These are phyloP conservation scores for Backusella luteola DNA, from an alignment of 192 early-diverging fungal genomes.

Conservation along the genomic window DNA sequence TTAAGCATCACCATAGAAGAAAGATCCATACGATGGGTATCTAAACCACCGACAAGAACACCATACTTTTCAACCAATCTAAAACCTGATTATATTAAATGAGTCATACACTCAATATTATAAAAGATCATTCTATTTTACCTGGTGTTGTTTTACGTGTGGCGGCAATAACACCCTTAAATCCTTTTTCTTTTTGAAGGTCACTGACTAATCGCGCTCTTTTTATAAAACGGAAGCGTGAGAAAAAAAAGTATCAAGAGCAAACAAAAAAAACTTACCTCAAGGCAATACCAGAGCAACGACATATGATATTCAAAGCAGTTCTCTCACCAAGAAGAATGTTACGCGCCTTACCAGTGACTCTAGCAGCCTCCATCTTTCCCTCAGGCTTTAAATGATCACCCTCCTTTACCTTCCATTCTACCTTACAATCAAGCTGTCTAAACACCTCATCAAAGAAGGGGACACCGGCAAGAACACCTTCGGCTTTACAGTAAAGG, in stretches of 20 bases:
- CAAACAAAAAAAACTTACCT: constrained; percentile 38
- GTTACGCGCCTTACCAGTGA: constrained; percentile 78
- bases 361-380: constrained; percentile 68
- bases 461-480: constrained; percentile 90
- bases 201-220: constrained; percentile 55
- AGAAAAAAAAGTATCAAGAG: background rate
- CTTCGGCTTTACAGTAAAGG: constrained; percentile 85
- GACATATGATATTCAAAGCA: constrained; percentile 91
- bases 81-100: constrained; percentile 62
- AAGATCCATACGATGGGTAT: constrained; percentile 96
- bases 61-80: constrained; percentile 97
- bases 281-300: constrained; percentile 91
- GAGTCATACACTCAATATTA: background rate
- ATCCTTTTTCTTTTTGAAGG: constrained; percentile 69
- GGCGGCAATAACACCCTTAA: constrained; percentile 87
- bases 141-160: constrained; percentile 98
- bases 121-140: constrained; percentile 28
- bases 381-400: constrained; percentile 66
- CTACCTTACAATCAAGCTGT: constrained; percentile 89
- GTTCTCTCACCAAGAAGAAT: constrained; percentile 92
- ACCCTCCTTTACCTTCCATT: constrained; percentile 85
- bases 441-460: constrained; percentile 95
- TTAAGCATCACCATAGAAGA: constrained; percentile 99
- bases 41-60: constrained; percentile 94
- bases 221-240: background rate